Evolutionary conservation across 139 green algal species (phyloP).

Genomic region (Protoeuglena noctilucae): DNA sequence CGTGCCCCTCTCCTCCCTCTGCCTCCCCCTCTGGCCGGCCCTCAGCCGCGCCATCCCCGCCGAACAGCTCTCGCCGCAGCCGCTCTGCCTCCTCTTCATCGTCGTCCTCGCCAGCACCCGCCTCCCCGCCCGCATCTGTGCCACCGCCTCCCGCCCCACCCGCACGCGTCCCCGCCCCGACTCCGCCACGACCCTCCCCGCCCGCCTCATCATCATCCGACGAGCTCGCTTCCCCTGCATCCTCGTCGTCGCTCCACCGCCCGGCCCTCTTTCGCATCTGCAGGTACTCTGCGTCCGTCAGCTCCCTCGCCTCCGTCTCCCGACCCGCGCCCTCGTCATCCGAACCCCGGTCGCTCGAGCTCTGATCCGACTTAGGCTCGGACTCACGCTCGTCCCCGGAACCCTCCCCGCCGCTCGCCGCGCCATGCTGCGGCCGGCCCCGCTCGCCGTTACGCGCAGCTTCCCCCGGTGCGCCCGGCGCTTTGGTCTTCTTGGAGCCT

Average conservation of each 20-base stretch:
- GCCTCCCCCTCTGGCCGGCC: no score
- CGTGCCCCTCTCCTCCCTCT: no score
- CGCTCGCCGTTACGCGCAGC: no score
- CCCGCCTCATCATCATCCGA: conserved; percentile 10
- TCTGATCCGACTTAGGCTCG: conserved; percentile 45
- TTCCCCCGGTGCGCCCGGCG: neutral
- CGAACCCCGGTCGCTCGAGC: conserved; percentile 80
- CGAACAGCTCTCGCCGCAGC: no score
- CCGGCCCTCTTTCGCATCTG: no score
- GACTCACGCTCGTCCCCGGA: conserved; percentile 15
- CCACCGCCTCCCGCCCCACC: neutral
- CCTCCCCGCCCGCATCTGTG: neutral
- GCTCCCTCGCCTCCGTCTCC: neutral
- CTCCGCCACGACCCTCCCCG: no score
- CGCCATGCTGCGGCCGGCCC: no score
- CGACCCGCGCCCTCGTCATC: neutral
- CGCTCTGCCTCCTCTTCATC: no score
- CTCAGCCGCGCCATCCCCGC: no score
- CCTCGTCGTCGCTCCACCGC: neutral
- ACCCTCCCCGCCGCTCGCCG: neutral
- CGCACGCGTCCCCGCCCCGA: no score
- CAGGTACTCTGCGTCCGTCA: neutral
- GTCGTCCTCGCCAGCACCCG: no score
- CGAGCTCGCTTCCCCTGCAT: neutral
- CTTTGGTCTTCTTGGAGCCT: no score